These are phyloP conservation scores for Akanthomyces muscarius DNA, from an alignment of 2,329 filamentous ascomycete genomes.

Conservation along the genomic window DNA sequence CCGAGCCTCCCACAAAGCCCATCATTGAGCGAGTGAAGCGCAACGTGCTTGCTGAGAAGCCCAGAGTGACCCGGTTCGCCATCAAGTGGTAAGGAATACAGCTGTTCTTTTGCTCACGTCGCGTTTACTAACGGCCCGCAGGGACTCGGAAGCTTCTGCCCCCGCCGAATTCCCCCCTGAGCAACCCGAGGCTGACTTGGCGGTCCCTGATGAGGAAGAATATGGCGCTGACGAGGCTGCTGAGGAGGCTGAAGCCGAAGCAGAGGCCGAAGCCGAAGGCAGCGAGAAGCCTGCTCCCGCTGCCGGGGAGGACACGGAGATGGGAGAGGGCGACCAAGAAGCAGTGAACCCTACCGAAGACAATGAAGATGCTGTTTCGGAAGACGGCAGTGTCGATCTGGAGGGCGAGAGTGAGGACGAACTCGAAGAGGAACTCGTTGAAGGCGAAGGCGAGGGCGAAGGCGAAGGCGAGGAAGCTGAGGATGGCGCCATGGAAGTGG, in stretches of 20 bases:
- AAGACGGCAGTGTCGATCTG: conserved; percentile 74
- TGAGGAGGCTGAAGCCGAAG: conserved; percentile 60
- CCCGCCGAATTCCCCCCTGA: conserved; percentile 95
- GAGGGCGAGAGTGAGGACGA: conserved; percentile 73
- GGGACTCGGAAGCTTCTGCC: conserved; percentile 96
- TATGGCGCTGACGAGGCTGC: conserved; percentile 91
- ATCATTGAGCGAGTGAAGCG: conserved; percentile 87
- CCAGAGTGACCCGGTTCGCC: conserved; percentile 91
- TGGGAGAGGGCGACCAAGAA: conserved; percentile 64
- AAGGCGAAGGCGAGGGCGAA: conserved; percentile 34
- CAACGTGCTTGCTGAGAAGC: conserved; percentile 95
- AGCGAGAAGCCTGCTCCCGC: conserved; percentile 44
- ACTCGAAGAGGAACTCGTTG: conserved; percentile 55
- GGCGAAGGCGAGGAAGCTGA: conserved; percentile 41
- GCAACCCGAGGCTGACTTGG: conserved; percentile 88
- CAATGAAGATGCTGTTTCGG: conserved; percentile 66
- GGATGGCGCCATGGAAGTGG: conserved; percentile 50
- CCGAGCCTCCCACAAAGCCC: conserved; percentile 87
- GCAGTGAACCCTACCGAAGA: conserved; percentile 35
- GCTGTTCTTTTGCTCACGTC: background rate
- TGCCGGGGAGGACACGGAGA: conserved; percentile 65
- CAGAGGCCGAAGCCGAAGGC: conserved; percentile 47
- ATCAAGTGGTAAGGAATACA: conserved; percentile 81
- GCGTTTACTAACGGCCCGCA: conserved; percentile 34
- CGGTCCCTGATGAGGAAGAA: conserved; percentile 71